phyloP scores from a whole-genome alignment of 768 basidiomycete genomes.

The Termitomyces heimii region DNA sequence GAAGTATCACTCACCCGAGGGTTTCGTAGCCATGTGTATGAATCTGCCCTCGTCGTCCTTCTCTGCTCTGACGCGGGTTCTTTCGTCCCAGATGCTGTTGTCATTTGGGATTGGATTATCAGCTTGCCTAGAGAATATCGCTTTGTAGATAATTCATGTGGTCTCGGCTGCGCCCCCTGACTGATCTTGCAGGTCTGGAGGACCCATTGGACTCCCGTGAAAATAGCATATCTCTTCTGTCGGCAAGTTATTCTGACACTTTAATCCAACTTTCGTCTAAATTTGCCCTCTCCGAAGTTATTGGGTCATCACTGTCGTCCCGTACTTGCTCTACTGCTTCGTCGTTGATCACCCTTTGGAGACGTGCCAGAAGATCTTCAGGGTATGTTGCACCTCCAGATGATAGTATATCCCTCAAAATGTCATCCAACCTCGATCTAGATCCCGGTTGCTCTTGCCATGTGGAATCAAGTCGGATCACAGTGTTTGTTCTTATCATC shows the following conservation, averaged over 20 bases:
- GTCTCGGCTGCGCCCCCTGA: slow-evolving; percentile 15
- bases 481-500: slow-evolving; percentile 44
- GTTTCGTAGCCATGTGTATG: slow-evolving; percentile 65
- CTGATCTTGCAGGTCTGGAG: slow-evolving; percentile 59
- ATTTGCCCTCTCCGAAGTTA: slow-evolving; percentile 39
- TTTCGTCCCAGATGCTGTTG: slow-evolving; percentile 58
- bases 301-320: slow-evolving; percentile 78
- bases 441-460: slow-evolving; percentile 77
- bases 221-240: slow-evolving; percentile 79
- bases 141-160: slow-evolving; percentile 43
- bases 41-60: slow-evolving; percentile 18
- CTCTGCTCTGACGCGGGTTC: slow-evolving; percentile 21
- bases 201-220: slow-evolving; percentile 81
- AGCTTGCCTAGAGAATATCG: slow-evolving; percentile 73
- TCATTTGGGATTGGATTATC: slow-evolving; percentile 83
- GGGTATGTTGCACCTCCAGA: slow-evolving; percentile 28
- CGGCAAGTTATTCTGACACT: slow-evolving; percentile 42
- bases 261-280: slow-evolving; percentile 8
- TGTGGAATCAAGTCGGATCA: slow-evolving; percentile 86
- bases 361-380: slow-evolving; percentile 66
- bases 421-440: slow-evolving; percentile 19
- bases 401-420: not conserved
- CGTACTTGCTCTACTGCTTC: slow-evolving; percentile 74
- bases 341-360: slow-evolving; percentile 60
- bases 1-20: slow-evolving; percentile 23